phyloP scores from a whole-genome alignment of 352 stramenopile genomes.

The Globisporangium polare region DNA sequence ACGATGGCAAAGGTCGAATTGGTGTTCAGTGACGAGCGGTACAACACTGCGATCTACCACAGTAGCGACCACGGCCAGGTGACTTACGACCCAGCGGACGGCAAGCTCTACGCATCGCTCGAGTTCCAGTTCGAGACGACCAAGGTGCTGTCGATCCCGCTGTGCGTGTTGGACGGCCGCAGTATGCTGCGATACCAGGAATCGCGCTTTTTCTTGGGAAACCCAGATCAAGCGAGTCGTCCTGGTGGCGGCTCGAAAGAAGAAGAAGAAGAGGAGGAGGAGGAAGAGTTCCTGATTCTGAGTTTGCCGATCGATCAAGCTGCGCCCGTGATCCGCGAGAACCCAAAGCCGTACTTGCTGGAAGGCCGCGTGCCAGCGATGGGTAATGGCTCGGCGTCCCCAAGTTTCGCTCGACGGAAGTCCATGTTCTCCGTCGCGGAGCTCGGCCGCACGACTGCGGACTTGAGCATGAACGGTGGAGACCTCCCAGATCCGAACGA shows the following conservation, averaged over 20 bases:
- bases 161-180: slow-evolving; percentile 52
- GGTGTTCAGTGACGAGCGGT: slow-evolving; percentile 72
- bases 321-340: slow-evolving; percentile 27
- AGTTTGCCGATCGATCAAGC: slow-evolving; percentile 46
- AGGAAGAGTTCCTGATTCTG: slow-evolving; percentile 49
- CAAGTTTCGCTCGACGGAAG: slow-evolving; percentile 76
- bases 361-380: slow-evolving; percentile 76
- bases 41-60: slow-evolving; percentile 62
- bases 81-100: slow-evolving; percentile 21
- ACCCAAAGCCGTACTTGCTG: slow-evolving; percentile 39
- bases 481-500: slow-evolving; percentile 18
- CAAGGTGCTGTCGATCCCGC: slow-evolving; percentile 37
- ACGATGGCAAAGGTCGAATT: slow-evolving; percentile 64
- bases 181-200: slow-evolving; percentile 61
- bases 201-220: slow-evolving; percentile 52
- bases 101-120: slow-evolving; percentile 41
- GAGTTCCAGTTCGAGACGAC: slow-evolving; percentile 38
- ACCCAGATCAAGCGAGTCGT: not conserved
- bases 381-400: slow-evolving; percentile 76
- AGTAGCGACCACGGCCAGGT: slow-evolving; percentile 9
- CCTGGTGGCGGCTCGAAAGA: slow-evolving; percentile 6
- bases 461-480: slow-evolving; percentile 19
- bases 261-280: slow-evolving; percentile 27
- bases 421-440: slow-evolving; percentile 67
- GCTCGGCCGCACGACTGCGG: slow-evolving; percentile 26